Evolutionary conservation across 768 basidiomycete species (phyloP), one percentile per base, ranked within the genome.

Genomic region (Leccinum uliginosum): DNA sequence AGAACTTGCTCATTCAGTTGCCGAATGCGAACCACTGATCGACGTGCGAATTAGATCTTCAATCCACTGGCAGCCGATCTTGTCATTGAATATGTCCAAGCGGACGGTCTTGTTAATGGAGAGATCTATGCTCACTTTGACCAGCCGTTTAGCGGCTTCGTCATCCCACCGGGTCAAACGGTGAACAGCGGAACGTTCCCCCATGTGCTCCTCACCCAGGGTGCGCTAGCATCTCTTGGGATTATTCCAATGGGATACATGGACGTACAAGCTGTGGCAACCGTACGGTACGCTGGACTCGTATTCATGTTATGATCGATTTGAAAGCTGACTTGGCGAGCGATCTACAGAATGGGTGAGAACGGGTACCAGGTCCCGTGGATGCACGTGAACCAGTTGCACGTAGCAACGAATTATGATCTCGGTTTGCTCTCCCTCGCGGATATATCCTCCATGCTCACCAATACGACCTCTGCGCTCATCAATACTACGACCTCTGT

Each of bases 301-400:
- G 46, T 46, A n/a, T 24, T 44, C 17, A n/a, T 53, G n/a, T 24
- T 21, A 27, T 47, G 30, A 27, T 15, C 40, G 0, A 30, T 12
- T 12, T 12, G 14, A 8, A 38, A 26, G 11, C 19, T 38, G 6
- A 34, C 45, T 44, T 29, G 30, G 15, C 34, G 15, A 50, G 57
- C 17, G 24, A 12, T n/a, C 3, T 30, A 44, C 51, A 76, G 72
- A 45, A 72, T 83, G 11, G 84, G 80, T 4, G 62, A 71, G 14
- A 77, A 78, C 19, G 84, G 85, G 17, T 89, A 89, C 62, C 73
- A 75, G 56, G 67, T 87, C 44, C 86, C 87, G 11, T 88, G 84
- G 85, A 68, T 88, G 58, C 78, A 86, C 51, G 73, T 87, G 50
- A 67, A 73, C 32, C 84, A 87, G 67, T 70, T 68, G 40, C 62